A percentile compares a stretch with the other conserved stretches of the same genome.
These are phyloP conservation scores for Helianthus annuus DNA, from an alignment of 129 eudicot species.

Conservation along the genomic window DNA sequence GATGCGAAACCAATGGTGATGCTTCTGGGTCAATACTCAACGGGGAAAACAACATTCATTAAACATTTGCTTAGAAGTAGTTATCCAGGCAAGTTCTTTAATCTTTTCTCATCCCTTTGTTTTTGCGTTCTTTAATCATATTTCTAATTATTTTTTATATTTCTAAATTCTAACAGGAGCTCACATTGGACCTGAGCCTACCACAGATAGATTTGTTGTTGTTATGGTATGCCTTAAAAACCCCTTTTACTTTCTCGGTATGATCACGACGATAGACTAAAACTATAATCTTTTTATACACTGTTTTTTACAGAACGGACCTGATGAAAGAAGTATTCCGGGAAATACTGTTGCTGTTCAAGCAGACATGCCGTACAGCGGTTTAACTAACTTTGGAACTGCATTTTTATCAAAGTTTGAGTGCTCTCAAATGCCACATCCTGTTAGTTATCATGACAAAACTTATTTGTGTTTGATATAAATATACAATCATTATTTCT, in stretches of 20 bases:
- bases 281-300: neutral
- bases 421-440: slow-evolving; percentile 99
- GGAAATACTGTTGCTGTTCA: slow-evolving; percentile 96
- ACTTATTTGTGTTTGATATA: neutral
- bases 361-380: slow-evolving; percentile 96
- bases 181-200: slow-evolving; percentile 99
- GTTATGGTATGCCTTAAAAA: slow-evolving; percentile 70
- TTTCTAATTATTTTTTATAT: neutral
- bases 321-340: slow-evolving; percentile 98
- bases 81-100: slow-evolving; percentile 67
- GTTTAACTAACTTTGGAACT: slow-evolving; percentile 85
- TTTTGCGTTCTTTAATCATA: neutral
- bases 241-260: slow-evolving; percentile 11
- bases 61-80: slow-evolving; percentile 85
- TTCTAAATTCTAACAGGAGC: slow-evolving; percentile 58
- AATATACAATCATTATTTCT: neutral
- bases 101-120: neutral
- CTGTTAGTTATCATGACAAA: slow-evolving; percentile 55
- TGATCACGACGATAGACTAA: neutral
- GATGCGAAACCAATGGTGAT: slow-evolving; percentile 99
- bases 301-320: slow-evolving; percentile 60
- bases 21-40: slow-evolving; percentile 98
- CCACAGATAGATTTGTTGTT: slow-evolving; percentile 96
- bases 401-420: slow-evolving; percentile 95
- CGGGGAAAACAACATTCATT: slow-evolving; percentile 95